Base-by-base conservation (phyloP, 208 protist species). In the Trypanosoma scelopori region DNA sequence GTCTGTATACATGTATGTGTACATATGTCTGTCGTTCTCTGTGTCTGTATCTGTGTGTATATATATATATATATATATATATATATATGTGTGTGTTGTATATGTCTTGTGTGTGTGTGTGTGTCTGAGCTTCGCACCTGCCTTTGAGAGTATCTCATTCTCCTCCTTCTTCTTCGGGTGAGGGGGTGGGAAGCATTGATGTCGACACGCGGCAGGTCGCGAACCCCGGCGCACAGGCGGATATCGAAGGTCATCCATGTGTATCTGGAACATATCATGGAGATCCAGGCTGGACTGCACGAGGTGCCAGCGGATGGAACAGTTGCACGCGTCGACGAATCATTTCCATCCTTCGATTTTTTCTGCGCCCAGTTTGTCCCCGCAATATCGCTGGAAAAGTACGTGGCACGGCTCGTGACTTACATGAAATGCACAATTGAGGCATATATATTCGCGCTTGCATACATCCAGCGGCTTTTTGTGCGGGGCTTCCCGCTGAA, bases 401-500 rank as follows among this genome's bases (percentile, higher is more conserved):
- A 89, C 64, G 70, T 65, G 0, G 63, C 74, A 27, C 74, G 77
- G 9, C 55, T 89, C 5, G 67, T 82, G 43, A 84, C 58, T 12
- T 84, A 86, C 67, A 81, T 80, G 71, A 68, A 65, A 37, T 82
- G 77, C 62, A 69, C 76, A 1, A 50, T 74, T 23, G 80, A 86
- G 55, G 71, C 59, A 27, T 82, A 74, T 56, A 74, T 89, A 28
- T 82, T 74, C 32, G 79, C 83, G 27, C 42, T 84, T 18, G 80
- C 70, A 1, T 84, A 85, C 50, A 67, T 86, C 49, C 67, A 74
- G 7, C 66, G 77, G 1, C 41, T 86, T 18, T 69, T 74, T 46
- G 65, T 69, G 12, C 27, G 23, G 3, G 80, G 76, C 7, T 89
- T 80, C 27, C 78, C 79, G 11, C 59, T 92, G 16, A 75, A 71